A percentile compares a stretch with the other conserved stretches of the same genome.
These are phyloP conservation scores for Allium fistulosum DNA, from an alignment of 106 monocot species.

Conservation along the genomic window DNA sequence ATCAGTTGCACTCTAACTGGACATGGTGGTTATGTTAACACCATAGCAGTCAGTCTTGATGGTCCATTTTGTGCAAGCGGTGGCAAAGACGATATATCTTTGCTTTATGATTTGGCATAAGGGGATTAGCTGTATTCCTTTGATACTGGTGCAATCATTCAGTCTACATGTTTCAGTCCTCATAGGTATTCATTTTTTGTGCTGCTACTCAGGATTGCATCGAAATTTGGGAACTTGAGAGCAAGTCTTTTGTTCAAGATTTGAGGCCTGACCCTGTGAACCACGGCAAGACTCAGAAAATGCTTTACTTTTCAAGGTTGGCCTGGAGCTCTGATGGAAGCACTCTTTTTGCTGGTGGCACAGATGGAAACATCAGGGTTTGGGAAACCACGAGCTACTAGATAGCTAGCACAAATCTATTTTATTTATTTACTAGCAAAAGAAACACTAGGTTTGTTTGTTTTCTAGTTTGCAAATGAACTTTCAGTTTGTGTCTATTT, in stretches of 20 bases:
- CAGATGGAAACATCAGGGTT: conserved; percentile 5
- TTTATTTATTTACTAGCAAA: neutral
- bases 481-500: neutral
- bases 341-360: conserved; percentile 10
- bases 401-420: neutral
- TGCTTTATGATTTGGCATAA: conserved; percentile 25
- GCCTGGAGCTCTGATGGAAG: conserved; percentile 15
- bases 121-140: conserved; percentile 30
- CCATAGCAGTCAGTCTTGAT: conserved; percentile 23
- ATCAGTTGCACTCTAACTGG: conserved; percentile 13
- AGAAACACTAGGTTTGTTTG: neutral
- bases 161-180: conserved; percentile 23
- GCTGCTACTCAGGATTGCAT: conserved; percentile 24
- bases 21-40: conserved; percentile 25
- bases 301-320: conserved; percentile 11
- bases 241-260: conserved; percentile 31
- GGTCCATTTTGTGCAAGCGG: conserved; percentile 28
- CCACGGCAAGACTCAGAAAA: neutral
- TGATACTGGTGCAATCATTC: conserved; percentile 26
- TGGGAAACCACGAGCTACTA: conserved; percentile 5
- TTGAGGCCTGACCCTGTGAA: conserved; percentile 8
- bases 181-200: conserved; percentile 24
- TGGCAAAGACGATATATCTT: conserved; percentile 25
- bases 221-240: conserved; percentile 34
- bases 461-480: conserved; percentile 1